Conservation (phyloP, 2,329 filamentous ascomycete species). For the Claviceps sorghi region DNA sequence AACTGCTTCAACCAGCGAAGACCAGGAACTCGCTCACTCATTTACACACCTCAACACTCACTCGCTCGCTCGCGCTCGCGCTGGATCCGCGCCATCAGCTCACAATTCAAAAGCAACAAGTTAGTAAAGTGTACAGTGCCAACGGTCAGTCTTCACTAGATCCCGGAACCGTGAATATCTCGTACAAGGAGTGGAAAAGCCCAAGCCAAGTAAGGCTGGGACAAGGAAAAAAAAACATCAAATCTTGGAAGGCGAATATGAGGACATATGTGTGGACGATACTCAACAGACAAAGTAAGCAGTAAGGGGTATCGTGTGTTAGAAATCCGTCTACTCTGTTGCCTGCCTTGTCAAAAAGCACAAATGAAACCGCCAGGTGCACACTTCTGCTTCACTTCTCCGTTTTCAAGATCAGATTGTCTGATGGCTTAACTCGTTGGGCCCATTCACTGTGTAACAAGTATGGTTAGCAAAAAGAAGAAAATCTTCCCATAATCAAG, state of each 20-base stretch:
- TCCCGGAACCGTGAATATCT: neutral
- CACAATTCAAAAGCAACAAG: neutral
- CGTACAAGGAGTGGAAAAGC: neutral
- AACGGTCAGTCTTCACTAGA: neutral
- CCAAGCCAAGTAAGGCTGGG: neutral
- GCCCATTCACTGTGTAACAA: constrained; percentile 45
- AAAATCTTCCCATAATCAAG: neutral
- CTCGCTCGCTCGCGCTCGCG: neutral
- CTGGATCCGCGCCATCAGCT: neutral
- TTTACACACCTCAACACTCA: neutral
- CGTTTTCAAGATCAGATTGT: constrained; percentile 47
- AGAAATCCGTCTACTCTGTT: neutral
- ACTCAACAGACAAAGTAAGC: neutral
- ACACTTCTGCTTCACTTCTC: constrained; percentile 11
- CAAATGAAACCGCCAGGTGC: constrained; percentile 1
- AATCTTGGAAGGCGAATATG: neutral
- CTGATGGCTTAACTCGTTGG: constrained; percentile 45
- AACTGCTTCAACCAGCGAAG: neutral
- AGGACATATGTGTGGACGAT: neutral
- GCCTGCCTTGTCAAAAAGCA: neutral
- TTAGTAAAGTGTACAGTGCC: neutral
- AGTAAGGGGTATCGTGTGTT: constrained; percentile 1
- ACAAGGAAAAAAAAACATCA: neutral
- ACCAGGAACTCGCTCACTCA: neutral
- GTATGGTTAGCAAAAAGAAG: constrained; percentile 13